Evolutionary conservation across 2,329 filamentous ascomycete genomes (phyloP).

Genomic region (Apiospora aurea): DNA sequence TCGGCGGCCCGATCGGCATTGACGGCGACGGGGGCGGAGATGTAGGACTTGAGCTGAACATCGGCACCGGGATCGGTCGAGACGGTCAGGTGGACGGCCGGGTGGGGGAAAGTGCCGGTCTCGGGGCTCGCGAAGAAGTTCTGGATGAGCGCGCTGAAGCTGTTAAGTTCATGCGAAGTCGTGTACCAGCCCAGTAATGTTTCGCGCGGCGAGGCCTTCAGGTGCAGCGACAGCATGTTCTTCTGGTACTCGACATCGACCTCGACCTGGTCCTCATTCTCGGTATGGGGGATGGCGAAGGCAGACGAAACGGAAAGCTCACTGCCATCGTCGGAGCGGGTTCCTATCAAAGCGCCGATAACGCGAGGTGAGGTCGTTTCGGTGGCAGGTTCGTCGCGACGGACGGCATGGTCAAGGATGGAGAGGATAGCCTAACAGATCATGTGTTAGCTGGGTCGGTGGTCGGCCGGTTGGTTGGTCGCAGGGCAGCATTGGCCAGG

Average conservation of each 20-base stretch:
- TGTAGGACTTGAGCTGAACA: slow-evolving; percentile 92
- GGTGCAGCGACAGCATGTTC: slow-evolving; percentile 94
- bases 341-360: slow-evolving; percentile 93
- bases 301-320: slow-evolving; percentile 95
- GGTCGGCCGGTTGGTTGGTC: neutral
- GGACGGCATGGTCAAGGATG: slow-evolving; percentile 91
- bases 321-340: slow-evolving; percentile 93
- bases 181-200: slow-evolving; percentile 98
- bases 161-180: slow-evolving; percentile 95
- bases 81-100: slow-evolving; percentile 96
- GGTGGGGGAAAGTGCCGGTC: slow-evolving; percentile 95
- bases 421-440: slow-evolving; percentile 69
- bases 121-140: slow-evolving; percentile 99
- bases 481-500: neutral
- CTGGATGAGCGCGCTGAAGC: slow-evolving; percentile 97
- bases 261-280: slow-evolving; percentile 98
- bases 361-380: slow-evolving; percentile 83
- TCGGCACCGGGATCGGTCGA: slow-evolving; percentile 87
- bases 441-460: slow-evolving; percentile 17
- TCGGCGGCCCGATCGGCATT: slow-evolving; percentile 94
- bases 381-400: slow-evolving; percentile 76
- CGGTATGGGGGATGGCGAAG: slow-evolving; percentile 98
- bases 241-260: slow-evolving; percentile 99
- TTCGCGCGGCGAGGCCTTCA: slow-evolving; percentile 93
- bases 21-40: slow-evolving; percentile 92